Evolutionary conservation across 1,284 basidiomycete species (phyloP), one percentile per base, ranked within the genome.

Genomic region (Prillingera fragicola): DNA sequence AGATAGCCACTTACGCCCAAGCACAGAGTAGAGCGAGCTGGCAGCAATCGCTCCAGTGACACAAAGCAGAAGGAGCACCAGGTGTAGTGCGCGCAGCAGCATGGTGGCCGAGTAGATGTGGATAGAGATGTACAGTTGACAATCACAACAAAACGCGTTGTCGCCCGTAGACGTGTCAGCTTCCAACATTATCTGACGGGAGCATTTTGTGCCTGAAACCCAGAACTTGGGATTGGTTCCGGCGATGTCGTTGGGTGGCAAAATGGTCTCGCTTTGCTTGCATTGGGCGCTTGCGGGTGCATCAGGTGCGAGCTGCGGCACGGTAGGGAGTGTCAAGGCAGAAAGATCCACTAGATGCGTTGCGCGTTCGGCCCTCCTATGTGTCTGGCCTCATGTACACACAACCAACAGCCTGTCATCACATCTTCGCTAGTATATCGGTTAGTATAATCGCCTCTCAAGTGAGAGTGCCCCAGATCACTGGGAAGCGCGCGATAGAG

Each of bases 11-110:
- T 53, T 29, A 72, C 70, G 53, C 43, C 72, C 73, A n/a, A 75
- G 55, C 2, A 66, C 54, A 36, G 62, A 59, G 50, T 74, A 75
- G 43, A 63, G 67, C 24, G 69, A 68, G 35, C 63, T 55, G 7
- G 69, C 67, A 6, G 66, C 62, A 8, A 66, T 42, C 42, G 59
- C 59, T 27, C 58, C 56, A 12, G 59, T 54, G 5, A 63, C 37
- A 8, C 63, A 43, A 9, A 66, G 42, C n/a, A 72, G 52, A 3
- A 63, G 55, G 10, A 68, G 43, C n/a, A 53, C 48, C 22, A 55
- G 43, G 13, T 63, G 40, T 18, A 60, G 32, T 6, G 53, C 40
- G 15, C 52, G 51, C 2, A 57, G 58, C 18, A 62, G 55, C 65
- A 65, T 65, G 6, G 37, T 23, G 6, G 24, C 38, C 19, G 24